These are phyloP conservation scores for Durusdinium trenchii DNA, from an alignment of 73 alveolate species.

Conservation along the genomic window DNA sequence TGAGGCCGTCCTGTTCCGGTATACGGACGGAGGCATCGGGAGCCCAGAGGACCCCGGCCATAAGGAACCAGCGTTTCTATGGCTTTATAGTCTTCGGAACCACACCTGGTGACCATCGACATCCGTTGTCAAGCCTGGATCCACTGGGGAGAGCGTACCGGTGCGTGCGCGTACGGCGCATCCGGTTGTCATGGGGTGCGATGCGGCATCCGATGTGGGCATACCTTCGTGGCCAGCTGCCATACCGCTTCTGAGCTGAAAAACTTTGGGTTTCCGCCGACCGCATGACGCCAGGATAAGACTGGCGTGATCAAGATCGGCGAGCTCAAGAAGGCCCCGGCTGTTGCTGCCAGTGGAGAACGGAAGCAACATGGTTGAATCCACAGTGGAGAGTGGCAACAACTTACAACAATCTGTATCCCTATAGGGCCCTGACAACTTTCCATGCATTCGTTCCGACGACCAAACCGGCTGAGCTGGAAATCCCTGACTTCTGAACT, in stretches of 20 bases:
- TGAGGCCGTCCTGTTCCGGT: background rate
- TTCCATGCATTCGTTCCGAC: too few species aligned
- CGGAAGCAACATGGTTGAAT: too few species aligned
- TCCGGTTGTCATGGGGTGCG: too few species aligned
- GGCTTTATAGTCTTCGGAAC: background rate
- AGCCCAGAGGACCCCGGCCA: background rate
- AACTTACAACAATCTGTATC: too few species aligned
- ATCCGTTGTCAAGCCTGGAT: background rate
- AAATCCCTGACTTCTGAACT: too few species aligned
- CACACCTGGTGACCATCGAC: background rate
- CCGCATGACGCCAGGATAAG: conserved; percentile 40
- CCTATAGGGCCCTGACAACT: too few species aligned
- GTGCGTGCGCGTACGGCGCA: too few species aligned
- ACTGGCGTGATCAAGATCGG: conserved; percentile 87
- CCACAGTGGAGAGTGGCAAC: too few species aligned
- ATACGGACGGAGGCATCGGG: background rate
- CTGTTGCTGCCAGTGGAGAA: too few species aligned
- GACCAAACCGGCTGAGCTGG: too few species aligned
- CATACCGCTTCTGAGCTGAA: background rate
- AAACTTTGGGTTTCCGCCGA: background rate
- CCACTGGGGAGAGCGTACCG: too few species aligned
- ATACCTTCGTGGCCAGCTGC: background rate
- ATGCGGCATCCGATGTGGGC: too few species aligned
- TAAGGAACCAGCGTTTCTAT: background rate
- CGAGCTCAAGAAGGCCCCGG: conserved; percentile 86